Evolutionary conservation across 495 filamentous ascomycete species (phyloP).

Genomic region (Neurospora sp.): DNA sequence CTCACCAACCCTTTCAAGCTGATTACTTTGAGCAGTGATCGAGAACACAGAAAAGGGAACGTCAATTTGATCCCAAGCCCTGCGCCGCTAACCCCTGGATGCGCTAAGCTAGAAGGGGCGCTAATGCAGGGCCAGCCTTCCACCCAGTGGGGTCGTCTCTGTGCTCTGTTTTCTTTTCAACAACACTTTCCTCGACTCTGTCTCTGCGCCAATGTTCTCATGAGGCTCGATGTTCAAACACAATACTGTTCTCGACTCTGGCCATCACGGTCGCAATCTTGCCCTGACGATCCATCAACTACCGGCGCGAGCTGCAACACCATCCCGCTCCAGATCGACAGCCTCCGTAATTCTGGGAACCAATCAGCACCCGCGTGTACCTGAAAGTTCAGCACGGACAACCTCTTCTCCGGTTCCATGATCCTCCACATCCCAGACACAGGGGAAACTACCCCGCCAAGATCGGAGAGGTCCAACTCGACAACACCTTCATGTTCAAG

Average conservation of each 20-base stretch:
- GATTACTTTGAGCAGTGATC: background rate
- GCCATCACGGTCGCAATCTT: background rate
- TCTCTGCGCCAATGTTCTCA: background rate
- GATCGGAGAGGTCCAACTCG: background rate
- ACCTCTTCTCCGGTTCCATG: background rate
- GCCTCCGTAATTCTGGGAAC: background rate
- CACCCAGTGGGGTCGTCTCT: background rate
- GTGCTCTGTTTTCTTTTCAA: background rate
- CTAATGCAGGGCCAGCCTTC: background rate
- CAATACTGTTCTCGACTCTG: no score
- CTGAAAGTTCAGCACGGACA: background rate
- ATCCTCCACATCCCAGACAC: background rate
- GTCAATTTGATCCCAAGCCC: background rate
- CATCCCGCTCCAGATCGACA: background rate
- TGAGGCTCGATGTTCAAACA: background rate
- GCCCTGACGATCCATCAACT: background rate
- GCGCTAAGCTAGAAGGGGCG: background rate
- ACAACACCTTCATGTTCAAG: background rate
- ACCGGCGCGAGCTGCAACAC: background rate
- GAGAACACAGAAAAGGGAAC: background rate
- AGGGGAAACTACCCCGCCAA: background rate
- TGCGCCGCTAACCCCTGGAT: background rate
- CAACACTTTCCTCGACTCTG: background rate
- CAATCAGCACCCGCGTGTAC: background rate
- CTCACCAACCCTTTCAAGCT: background rate